Evolutionary conservation across 257 asterid genomes (phyloP).

Genomic region (Solanum dulcamara): DNA sequence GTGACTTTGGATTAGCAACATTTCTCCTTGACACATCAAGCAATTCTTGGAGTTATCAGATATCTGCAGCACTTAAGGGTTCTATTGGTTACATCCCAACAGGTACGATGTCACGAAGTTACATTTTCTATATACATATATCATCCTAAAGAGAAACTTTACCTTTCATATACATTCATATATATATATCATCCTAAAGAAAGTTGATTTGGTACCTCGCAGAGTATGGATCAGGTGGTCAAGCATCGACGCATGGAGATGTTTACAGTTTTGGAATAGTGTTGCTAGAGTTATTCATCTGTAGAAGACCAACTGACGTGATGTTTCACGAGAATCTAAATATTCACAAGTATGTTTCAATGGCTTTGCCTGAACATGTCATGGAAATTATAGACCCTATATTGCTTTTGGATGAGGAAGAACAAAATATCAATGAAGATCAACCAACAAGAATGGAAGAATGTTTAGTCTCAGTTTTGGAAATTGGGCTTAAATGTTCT

Average conservation of each 20-base stretch:
- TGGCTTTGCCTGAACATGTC: constrained; percentile 10
- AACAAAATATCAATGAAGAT: neutral
- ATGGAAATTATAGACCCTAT: constrained; percentile 8
- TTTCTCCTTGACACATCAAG: constrained; percentile 6
- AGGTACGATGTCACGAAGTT: no score
- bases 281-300: constrained; percentile 15
- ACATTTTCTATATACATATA: no score
- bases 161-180: no score
- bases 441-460: neutral
- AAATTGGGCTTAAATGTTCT: constrained; percentile 14
- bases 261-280: constrained; percentile 29
- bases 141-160: no score
- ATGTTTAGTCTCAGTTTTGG: constrained; percentile 2
- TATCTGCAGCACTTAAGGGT: constrained; percentile 16
- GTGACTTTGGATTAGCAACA: constrained; percentile 30
- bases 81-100: constrained; percentile 34
- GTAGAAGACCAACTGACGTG: constrained; percentile 17
- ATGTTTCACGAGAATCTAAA: constrained; percentile 1
- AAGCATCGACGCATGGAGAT: constrained; percentile 18
- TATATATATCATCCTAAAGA: no score
- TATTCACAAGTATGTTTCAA: constrained; percentile 9
- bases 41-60: neutral
- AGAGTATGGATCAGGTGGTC: constrained; percentile 28
- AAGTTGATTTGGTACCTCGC: neutral
- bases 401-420: constrained; percentile 1